These are phyloP conservation scores for Heritiera fomes DNA, from an alignment of 345 rosid species.

Conservation along the genomic window DNA sequence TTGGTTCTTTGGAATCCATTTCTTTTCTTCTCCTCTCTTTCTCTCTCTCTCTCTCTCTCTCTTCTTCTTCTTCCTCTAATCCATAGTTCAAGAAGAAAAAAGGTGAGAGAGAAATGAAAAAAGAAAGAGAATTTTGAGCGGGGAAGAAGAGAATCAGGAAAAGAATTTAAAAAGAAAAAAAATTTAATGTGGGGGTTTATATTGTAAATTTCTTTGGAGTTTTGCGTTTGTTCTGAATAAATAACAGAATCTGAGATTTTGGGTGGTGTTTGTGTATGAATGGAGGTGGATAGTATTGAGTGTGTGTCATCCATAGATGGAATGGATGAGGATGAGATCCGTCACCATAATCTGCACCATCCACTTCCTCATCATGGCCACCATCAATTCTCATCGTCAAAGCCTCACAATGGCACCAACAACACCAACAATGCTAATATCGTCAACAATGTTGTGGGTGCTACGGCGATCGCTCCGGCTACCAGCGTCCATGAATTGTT, in stretches of 20 bases:
- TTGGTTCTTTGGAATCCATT: slow-evolving; percentile 33
- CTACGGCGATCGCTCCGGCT: slow-evolving; percentile 69
- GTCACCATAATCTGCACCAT: slow-evolving; percentile 37
- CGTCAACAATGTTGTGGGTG: slow-evolving; percentile 46
- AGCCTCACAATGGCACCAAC: slow-evolving; percentile 45
- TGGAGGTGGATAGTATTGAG: slow-evolving; percentile 84
- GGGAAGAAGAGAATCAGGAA: slow-evolving; percentile 27
- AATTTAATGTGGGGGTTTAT: background rate
- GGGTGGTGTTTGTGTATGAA: slow-evolving; percentile 16
- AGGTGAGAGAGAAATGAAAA: slow-evolving; percentile 16
- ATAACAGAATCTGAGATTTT: background rate
- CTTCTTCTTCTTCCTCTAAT: slow-evolving; percentile 10
- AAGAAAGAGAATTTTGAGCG: slow-evolving; percentile 21
- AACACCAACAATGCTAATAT: slow-evolving; percentile 28
- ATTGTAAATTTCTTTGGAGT: slow-evolving; percentile 47
- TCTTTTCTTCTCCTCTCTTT: background rate
- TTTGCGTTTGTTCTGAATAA: slow-evolving; percentile 1
- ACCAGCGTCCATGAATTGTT: slow-evolving; percentile 95
- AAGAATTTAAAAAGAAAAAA: background rate
- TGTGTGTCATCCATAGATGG: slow-evolving; percentile 70
- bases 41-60: background rate
- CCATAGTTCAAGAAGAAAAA: background rate
- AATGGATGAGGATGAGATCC: slow-evolving; percentile 72
- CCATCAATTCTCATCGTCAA: slow-evolving; percentile 64
- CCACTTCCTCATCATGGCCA: slow-evolving; percentile 39